A percentile compares a stretch with the other conserved stretches of the same genome.
Conservation (phyloP, 1,284 basidiomycete species). For the Pyrrhoderma lamaoense region DNA sequence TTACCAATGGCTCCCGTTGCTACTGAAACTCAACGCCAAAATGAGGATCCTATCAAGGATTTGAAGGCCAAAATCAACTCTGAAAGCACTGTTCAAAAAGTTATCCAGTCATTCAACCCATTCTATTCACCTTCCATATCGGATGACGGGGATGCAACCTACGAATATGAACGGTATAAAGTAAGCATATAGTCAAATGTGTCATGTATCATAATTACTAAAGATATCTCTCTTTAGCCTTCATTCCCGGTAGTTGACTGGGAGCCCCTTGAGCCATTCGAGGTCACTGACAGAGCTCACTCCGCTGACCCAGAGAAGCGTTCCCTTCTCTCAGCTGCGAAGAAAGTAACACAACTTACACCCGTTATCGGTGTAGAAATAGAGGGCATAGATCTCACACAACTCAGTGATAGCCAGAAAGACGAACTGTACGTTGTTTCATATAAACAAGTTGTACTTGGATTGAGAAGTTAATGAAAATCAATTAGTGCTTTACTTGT, state of each 20-base stretch:
- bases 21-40: constrained; percentile 5
- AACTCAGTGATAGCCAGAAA: constrained; percentile 21
- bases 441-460: background rate
- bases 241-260: constrained; percentile 56
- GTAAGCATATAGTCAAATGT: constrained; percentile 28
- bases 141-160: constrained; percentile 43
- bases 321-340: constrained; percentile 20
- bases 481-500: constrained; percentile 50
- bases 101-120: constrained; percentile 38
- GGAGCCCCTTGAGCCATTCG: constrained; percentile 52
- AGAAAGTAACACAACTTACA: constrained; percentile 21
- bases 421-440: constrained; percentile 20
- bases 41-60: background rate
- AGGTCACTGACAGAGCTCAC: constrained; percentile 57
- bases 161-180: constrained; percentile 56
- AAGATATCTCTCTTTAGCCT: constrained; percentile 37
- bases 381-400: constrained; percentile 21
- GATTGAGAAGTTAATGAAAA: constrained; percentile 11
- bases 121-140: constrained; percentile 57
- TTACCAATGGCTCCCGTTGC: constrained; percentile 16
- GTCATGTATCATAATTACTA: constrained; percentile 2
- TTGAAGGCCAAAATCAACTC: constrained; percentile 2
- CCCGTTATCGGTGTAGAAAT: constrained; percentile 22
- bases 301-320: constrained; percentile 22
- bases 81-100: no score